Evolutionary conservation across 1,284 basidiomycete species (phyloP).

Genomic region (Fomitopsis pinicola): DNA sequence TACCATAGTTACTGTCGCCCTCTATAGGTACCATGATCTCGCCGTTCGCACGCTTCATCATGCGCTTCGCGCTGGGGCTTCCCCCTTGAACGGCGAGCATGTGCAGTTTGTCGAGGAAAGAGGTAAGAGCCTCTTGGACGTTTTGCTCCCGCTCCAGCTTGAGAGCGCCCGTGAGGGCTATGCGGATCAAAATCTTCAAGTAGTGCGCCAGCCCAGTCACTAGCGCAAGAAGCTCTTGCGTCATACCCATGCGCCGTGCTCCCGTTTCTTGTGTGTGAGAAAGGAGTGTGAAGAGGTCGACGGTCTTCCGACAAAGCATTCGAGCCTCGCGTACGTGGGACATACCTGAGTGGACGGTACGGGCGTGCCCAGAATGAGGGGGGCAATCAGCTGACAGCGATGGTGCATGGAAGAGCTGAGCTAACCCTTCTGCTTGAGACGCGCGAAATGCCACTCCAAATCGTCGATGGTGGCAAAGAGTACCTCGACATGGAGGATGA

Average conservation of each 20-base stretch:
- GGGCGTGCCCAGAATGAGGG: not conserved
- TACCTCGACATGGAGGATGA: slow-evolving; percentile 97
- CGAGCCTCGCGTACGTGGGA: slow-evolving; percentile 97
- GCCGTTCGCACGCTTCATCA: slow-evolving; percentile 65
- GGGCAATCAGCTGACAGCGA: not conserved
- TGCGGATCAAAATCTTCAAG: slow-evolving; percentile 98
- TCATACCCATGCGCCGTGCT: slow-evolving; percentile 89
- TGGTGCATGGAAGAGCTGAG: slow-evolving; percentile 6
- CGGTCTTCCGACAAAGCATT: slow-evolving; percentile 98
- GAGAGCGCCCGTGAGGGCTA: slow-evolving; percentile 93
- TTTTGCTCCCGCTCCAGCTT: slow-evolving; percentile 91
- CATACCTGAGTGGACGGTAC: slow-evolving; percentile 61
- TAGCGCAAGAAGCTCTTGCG: slow-evolving; percentile 94
- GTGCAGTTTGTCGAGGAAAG: slow-evolving; percentile 91
- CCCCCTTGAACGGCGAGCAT: slow-evolving; percentile 86
- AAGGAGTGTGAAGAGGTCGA: slow-evolving; percentile 95
- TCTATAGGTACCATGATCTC: slow-evolving; percentile 44
- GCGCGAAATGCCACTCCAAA: slow-evolving; percentile 87
- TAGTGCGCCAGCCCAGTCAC: slow-evolving; percentile 99
- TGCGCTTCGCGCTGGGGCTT: slow-evolving; percentile 70
- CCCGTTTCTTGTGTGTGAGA: slow-evolving; percentile 96
- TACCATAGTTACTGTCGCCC: slow-evolving; percentile 57
- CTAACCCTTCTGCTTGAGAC: slow-evolving; percentile 80
- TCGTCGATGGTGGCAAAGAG: slow-evolving; percentile 98
- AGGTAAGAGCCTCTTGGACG: slow-evolving; percentile 79